Conservation (phyloP, 768 basidiomycete genomes). For the Lanmaoa pseudosensibilis region DNA sequence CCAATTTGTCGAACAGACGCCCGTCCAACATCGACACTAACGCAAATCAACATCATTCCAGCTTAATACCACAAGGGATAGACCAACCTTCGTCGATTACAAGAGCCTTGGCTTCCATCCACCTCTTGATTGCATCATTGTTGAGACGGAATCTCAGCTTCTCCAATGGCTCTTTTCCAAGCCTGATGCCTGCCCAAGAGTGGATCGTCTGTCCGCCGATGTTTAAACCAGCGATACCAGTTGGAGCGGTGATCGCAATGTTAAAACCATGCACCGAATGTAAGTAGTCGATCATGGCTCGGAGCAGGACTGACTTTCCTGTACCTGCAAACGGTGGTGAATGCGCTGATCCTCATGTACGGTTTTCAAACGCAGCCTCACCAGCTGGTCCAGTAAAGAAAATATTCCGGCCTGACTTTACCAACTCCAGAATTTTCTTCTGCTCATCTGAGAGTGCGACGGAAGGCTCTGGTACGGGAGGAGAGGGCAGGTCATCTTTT, state of each 20-base stretch:
- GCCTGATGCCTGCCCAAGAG: slow-evolving; percentile 62
- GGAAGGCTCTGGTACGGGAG: slow-evolving; percentile 4
- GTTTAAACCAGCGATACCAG: slow-evolving; percentile 66
- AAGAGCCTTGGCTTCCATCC: slow-evolving; percentile 52
- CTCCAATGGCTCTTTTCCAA: slow-evolving; percentile 51
- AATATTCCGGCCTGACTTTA: slow-evolving; percentile 55
- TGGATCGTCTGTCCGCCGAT: slow-evolving; percentile 71
- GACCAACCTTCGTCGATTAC: slow-evolving; percentile 72
- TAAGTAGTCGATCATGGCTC: slow-evolving; percentile 53
- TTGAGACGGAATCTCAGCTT: slow-evolving; percentile 40
- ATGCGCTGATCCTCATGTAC: not conserved
- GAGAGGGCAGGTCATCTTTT: not conserved
- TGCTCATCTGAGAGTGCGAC: slow-evolving; percentile 42
- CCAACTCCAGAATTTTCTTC: slow-evolving; percentile 39
- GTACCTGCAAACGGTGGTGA: slow-evolving; percentile 43
- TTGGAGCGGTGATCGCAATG: slow-evolving; percentile 66
- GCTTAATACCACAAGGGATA: not conserved
- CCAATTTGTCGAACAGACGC: slow-evolving; percentile 67
- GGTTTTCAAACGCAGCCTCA: slow-evolving; percentile 23
- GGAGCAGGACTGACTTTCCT: slow-evolving; percentile 69
- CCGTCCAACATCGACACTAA: slow-evolving; percentile 80
- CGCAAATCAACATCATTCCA: not conserved
- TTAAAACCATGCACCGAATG: slow-evolving; percentile 28
- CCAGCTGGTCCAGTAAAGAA: slow-evolving; percentile 81
- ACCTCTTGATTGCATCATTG: slow-evolving; percentile 37